Evolutionary conservation across 441 rosid species (phyloP).

Genomic region (Arabidopsis lyrata): DNA sequence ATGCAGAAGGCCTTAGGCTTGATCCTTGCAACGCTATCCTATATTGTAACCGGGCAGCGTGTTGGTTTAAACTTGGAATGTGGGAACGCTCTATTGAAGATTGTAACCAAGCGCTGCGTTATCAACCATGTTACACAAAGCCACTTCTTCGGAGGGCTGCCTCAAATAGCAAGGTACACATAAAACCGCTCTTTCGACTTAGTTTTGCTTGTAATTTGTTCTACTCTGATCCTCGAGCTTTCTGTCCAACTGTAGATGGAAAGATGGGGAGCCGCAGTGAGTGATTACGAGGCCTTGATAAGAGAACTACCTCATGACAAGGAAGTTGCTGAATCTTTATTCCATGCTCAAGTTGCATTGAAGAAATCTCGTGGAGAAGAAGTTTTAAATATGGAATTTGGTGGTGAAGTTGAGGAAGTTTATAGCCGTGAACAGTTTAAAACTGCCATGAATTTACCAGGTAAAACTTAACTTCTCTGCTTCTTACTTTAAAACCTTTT

Average conservation of each 20-base stretch:
- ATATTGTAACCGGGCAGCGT: conserved; percentile 92
- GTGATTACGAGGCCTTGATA: conserved; percentile 85
- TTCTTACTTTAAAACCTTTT: conserved; percentile 2
- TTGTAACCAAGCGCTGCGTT: conserved; percentile 73
- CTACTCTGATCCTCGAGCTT: neutral
- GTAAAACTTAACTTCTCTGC: conserved; percentile 42
- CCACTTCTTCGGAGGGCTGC: conserved; percentile 95
- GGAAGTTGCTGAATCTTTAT: conserved; percentile 86
- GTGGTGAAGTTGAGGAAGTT: conserved; percentile 87
- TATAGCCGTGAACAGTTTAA: conserved; percentile 75
- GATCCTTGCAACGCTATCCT: conserved; percentile 83
- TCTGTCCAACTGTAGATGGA: conserved; percentile 56
- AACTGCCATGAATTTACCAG: conserved; percentile 77
- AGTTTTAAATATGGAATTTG: conserved; percentile 84
- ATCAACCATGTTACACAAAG: conserved; percentile 78
- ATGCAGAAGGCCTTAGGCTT: conserved; percentile 86
- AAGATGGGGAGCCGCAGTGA: conserved; percentile 86
- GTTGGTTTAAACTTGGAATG: conserved; percentile 87
- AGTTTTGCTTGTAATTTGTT: neutral
- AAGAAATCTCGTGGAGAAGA: conserved; percentile 96
- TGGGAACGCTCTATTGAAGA: conserved; percentile 89
- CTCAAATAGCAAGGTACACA: conserved; percentile 78
- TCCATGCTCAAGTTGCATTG: conserved; percentile 85
- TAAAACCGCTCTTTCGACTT: neutral
- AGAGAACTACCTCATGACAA: conserved; percentile 83